Evolutionary conservation across 2,329 filamentous ascomycete species (phyloP).

Genomic region (Penicillium nordicum): DNA sequence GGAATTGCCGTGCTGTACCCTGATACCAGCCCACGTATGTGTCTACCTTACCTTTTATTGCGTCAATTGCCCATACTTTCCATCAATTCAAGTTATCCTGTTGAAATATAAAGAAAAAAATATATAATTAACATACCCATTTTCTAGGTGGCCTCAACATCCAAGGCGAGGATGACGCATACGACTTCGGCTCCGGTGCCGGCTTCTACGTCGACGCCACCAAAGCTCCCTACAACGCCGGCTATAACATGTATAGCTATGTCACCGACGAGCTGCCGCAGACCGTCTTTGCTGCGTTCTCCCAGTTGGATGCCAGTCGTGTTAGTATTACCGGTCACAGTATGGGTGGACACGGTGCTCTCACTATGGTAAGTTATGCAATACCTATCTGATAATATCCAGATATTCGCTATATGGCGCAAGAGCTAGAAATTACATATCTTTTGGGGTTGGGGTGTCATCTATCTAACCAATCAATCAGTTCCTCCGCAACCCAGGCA

Average conservation of each 20-base stretch:
- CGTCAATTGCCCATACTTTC: not conserved
- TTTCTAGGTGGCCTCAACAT: conserved; percentile 67
- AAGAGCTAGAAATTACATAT: conserved; percentile 9
- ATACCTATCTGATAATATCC: conserved; percentile 54
- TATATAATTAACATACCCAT: not conserved
- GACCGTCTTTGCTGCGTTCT: conserved; percentile 68
- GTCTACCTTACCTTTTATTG: conserved; percentile 23
- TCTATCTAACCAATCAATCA: conserved; percentile 22
- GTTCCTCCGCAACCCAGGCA: conserved; percentile 86
- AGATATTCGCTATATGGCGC: conserved; percentile 44
- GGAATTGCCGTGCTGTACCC: conserved; percentile 93
- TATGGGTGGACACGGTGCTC: conserved; percentile 94
- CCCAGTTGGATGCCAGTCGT: conserved; percentile 64
- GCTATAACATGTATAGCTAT: conserved; percentile 96
- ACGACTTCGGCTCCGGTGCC: conserved; percentile 87
- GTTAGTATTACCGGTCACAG: conserved; percentile 90
- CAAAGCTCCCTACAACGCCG: conserved; percentile 65
- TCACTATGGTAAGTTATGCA: conserved; percentile 62
- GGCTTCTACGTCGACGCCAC: conserved; percentile 94
- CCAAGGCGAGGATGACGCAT: conserved; percentile 78
- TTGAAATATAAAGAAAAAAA: not conserved
- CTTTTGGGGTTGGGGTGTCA: not conserved
- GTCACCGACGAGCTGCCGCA: conserved; percentile 82
- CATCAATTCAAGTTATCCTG: not conserved
- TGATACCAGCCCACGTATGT: conserved; percentile 82